A percentile compares a stretch with the other conserved stretches of the same genome.
Evolutionary conservation across 1,139 yeast species (phyloP).

Genomic region (Arxiozyma heterogenica): DNA sequence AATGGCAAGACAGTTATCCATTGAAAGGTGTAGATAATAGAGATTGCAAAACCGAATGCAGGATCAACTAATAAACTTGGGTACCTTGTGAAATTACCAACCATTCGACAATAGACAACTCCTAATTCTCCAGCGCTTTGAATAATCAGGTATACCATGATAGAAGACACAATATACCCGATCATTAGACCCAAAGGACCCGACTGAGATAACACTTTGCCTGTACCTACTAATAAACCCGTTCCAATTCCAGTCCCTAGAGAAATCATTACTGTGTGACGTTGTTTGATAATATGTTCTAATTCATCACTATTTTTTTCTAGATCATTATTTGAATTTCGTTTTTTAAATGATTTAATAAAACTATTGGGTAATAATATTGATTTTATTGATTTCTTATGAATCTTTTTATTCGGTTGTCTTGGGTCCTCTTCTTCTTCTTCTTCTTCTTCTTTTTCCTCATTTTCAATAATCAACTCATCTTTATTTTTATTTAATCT

Average conservation of each 20-base stretch:
- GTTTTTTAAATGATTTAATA: slow-evolving; percentile 13
- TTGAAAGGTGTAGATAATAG: slow-evolving; percentile 53
- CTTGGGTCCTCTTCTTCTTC: too few species aligned
- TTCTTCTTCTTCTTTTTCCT: not conserved
- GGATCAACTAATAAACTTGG: slow-evolving; percentile 55
- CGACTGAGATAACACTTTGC: slow-evolving; percentile 52
- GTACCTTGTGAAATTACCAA: slow-evolving; percentile 68
- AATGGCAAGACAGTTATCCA: slow-evolving; percentile 71
- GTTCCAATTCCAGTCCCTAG: slow-evolving; percentile 78
- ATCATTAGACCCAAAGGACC: slow-evolving; percentile 72
- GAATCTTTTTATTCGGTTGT: not conserved
- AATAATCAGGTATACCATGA: slow-evolving; percentile 59
- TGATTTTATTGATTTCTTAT: not conserved
- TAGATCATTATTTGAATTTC: slow-evolving; percentile 1
- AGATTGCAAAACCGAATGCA: slow-evolving; percentile 72
- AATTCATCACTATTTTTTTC: slow-evolving; percentile 16
- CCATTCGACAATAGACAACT: slow-evolving; percentile 56
- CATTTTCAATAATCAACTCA: not conserved
- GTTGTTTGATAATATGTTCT: slow-evolving; percentile 38
- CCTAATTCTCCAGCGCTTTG: slow-evolving; percentile 81
- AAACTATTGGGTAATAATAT: not conserved
- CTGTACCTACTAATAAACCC: slow-evolving; percentile 68
- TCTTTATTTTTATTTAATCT: too few species aligned
- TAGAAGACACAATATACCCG: slow-evolving; percentile 56
- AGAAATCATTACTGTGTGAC: slow-evolving; percentile 57